Evolutionary conservation across 306 rosid genomes (phyloP).

Genomic region (Pyrus betulifolia): DNA sequence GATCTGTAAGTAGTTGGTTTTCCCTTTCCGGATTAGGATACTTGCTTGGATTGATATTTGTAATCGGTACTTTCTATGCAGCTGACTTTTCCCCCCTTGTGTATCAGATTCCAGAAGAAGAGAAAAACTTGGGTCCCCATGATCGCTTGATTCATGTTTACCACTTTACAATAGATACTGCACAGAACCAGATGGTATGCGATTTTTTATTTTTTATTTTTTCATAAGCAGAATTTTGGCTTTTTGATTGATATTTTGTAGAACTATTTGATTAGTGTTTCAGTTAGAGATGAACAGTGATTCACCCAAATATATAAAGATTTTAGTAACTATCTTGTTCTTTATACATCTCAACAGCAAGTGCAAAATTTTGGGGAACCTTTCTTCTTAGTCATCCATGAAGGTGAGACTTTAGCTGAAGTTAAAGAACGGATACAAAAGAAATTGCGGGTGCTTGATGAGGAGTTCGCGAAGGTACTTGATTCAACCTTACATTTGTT

Average conservation of each 20-base stretch:
- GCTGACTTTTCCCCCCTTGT: not conserved
- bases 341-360: slow-evolving; percentile 43
- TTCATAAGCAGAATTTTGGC: not conserved
- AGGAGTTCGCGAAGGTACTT: slow-evolving; percentile 72
- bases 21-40: not conserved
- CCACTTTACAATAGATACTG: slow-evolving; percentile 69
- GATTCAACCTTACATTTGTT: not conserved
- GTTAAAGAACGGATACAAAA: slow-evolving; percentile 75
- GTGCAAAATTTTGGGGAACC: slow-evolving; percentile 95
- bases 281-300: not conserved
- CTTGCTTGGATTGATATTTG: not conserved
- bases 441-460: slow-evolving; percentile 77
- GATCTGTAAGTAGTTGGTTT: not conserved
- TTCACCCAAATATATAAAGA: not conserved
- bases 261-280: not conserved
- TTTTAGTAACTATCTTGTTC: not conserved
- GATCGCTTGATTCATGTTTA: slow-evolving; percentile 88
- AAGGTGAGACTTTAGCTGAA: slow-evolving; percentile 75
- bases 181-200: slow-evolving; percentile 65
- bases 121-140: slow-evolving; percentile 60
- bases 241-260: not conserved
- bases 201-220: not conserved
- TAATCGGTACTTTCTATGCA: not conserved
- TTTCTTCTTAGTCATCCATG: slow-evolving; percentile 71
- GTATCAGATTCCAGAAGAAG: slow-evolving; percentile 77